Evolutionary conservation across 2,329 filamentous ascomycete genomes (phyloP), one percentile per base, ranked within the genome.

Genomic region (Microsporum ferrugineum): DNA sequence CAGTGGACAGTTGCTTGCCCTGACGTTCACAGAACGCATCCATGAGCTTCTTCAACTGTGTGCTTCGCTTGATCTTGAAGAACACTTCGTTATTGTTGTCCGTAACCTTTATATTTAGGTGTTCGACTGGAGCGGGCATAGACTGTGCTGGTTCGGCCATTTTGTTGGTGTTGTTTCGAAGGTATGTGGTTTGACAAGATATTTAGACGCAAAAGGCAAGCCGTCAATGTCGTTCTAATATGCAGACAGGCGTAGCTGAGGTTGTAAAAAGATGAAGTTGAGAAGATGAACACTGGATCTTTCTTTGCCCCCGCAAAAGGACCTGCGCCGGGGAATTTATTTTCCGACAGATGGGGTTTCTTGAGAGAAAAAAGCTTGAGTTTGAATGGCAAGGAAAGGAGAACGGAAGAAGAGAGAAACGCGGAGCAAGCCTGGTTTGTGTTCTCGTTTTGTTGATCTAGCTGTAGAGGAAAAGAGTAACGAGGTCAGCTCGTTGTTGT

Each of bases 21-120:
- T 96, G 91, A 29, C 94, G 85, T 67, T 97, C 92, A 76, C 94
- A 99, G 75, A 97, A 99, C 23, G 94, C 94, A 64, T 90, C 88
- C 94, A 99, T 99, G 60, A 99, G 81, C 80, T 99, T 99, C 78
- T 96, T 94, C 1, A 99, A 84, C 74, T 91, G 89, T 0, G 94
- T 99, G 27, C 88, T 91, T 41, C 91, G 85, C 86, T 99, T 99
- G 79, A 99, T 99, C 82, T 99, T 99, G 82, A 99, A 99, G 76
- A 97, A 99, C 69, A 99, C 92, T 74, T 99, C 94, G 74, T 99
- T 99, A 79, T 96, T 96, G 79, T 95, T 96, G 70, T 99, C 94
- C 0, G 94, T 97, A 12, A 99, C 94, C 75, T 99, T 99, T 79
- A 99, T 97, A 78, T 99, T 99, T 3, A 99, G 81, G 76, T 99